Evolutionary conservation across 1,284 basidiomycete genomes (phyloP), one percentile per base, ranked within the genome.

Genomic region (Cryptococcus wingfieldii): DNA sequence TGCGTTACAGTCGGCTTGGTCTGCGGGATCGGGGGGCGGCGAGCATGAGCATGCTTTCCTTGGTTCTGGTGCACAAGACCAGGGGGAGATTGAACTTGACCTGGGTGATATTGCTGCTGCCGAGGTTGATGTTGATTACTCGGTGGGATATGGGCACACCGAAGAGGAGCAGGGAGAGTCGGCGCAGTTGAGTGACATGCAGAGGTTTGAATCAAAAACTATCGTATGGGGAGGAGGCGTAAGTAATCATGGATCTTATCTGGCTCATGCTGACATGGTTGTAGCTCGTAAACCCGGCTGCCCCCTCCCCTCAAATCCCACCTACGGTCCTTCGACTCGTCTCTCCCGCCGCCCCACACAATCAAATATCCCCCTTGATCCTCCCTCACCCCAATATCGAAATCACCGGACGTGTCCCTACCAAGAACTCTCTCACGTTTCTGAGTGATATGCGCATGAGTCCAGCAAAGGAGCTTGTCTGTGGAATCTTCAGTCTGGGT

Each of bases 381-480:
- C 62, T 75, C 2, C 74, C 74, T 1, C 56, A 63, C 9, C 31
- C 59, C 2, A 44, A 48, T 5, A 67, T 76, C 37, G 58, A 62
- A 8, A 71, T 76, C 42, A 66, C 67, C 60, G 90, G 90, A 1
- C 85, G 90, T 47, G 89, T 94, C 1, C 84, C 87, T 2, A 83
- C 84, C 4, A 80, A 83, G n/a, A 84, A 82, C 52, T 87, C 88
- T 0, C 77, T 84, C 12, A 83, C 87, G 59, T 93, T 88, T 73
- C 78, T 94, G 31, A 79, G 86, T 9, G 85, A 88, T 60, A 86
- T 83, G 69, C 80, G 88, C 51, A 75, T 92, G 73, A 89, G 86
- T 61, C 78, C 85, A 0, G 76, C 82, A n/a, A 89, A 87, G 68
- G 90, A 93, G 68, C 80, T 93, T 6, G 80, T 90, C 50, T 86